Evolutionary conservation across 768 basidiomycete species (phyloP).

Genomic region (Russula abietina): DNA sequence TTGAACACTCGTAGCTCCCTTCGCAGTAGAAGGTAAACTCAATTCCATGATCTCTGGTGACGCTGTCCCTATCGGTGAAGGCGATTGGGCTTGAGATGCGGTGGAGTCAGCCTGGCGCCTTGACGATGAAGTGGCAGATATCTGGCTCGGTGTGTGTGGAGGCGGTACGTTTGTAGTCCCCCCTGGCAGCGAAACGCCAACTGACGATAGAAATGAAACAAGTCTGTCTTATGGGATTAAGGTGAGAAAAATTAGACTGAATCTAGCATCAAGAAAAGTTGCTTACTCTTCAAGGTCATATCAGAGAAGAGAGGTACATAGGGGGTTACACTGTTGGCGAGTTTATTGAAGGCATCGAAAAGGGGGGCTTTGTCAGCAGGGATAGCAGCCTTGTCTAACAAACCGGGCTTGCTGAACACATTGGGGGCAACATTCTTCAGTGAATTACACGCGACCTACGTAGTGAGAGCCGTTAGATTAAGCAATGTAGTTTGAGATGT

Average conservation of each 20-base stretch:
- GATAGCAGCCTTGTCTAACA: slow-evolving; percentile 1
- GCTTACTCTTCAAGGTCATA: slow-evolving; percentile 5
- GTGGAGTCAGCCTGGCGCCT: background rate
- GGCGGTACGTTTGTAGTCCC: background rate
- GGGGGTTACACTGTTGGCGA: slow-evolving; percentile 8
- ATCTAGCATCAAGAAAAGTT: background rate
- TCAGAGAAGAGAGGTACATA: background rate
- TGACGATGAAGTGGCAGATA: background rate
- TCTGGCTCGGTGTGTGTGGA: background rate
- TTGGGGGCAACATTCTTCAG: slow-evolving; percentile 9
- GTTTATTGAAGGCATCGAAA: slow-evolving; percentile 12
- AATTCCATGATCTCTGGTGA: background rate
- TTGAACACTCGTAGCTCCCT: background rate
- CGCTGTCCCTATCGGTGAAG: background rate
- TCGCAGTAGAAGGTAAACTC: background rate
- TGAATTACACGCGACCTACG: slow-evolving; percentile 7
- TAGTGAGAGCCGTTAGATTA: background rate
- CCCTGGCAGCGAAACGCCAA: background rate
- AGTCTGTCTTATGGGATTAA: slow-evolving; percentile 14
- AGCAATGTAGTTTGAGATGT: background rate
- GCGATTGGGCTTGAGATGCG: too few species aligned
- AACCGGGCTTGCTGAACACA: slow-evolving; percentile 11
- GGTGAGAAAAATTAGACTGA: background rate
- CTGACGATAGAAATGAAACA: slow-evolving; percentile 5
- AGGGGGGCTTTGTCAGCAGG: slow-evolving; percentile 11